Evolutionary conservation across 306 rosid species (phyloP).

Genomic region (Begonia loranthoides): DNA sequence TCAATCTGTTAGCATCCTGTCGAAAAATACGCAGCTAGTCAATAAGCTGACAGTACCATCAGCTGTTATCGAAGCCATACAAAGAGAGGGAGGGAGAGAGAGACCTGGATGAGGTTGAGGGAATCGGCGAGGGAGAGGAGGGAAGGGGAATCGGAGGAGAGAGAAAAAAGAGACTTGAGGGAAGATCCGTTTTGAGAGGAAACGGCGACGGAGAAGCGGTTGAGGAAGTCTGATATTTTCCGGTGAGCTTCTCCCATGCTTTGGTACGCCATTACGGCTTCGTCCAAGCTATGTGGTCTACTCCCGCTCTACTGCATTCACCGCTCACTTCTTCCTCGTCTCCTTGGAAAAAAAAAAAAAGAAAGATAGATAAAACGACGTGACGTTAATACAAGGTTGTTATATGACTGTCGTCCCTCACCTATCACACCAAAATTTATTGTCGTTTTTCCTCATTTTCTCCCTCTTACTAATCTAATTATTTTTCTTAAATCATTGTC

Average conservation of each 20-base stretch:
- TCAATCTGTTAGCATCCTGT: constrained; percentile 50
- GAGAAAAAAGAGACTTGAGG: constrained; percentile 54
- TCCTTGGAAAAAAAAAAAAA: background rate
- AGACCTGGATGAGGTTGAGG: constrained; percentile 50
- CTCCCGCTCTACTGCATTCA: background rate
- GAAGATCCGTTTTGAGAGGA: constrained; percentile 55
- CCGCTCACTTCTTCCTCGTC: background rate
- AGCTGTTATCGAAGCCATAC: background rate
- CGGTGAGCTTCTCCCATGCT: constrained; percentile 95
- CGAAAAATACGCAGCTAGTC: background rate
- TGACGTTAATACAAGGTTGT: too few relatives aligned
- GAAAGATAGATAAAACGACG: background rate
- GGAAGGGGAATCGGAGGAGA: constrained; percentile 48
- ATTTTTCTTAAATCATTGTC: too few relatives aligned
- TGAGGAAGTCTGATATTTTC: constrained; percentile 65
- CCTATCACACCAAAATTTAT: too few relatives aligned
- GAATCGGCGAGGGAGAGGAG: constrained; percentile 68
- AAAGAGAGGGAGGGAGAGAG: constrained; percentile 1
- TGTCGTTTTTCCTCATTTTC: background rate
- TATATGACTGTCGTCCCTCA: too few relatives aligned
- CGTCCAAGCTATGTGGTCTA: background rate
- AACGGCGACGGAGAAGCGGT: constrained; percentile 61
- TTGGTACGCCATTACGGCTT: constrained; percentile 45
- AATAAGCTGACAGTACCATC: background rate
- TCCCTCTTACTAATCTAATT: background rate